Percentiles rank a stretch among this genome's conserved stretches.
These are phyloP conservation scores for Gossypium australe DNA, from an alignment of 345 rosid species.

Conservation along the genomic window DNA sequence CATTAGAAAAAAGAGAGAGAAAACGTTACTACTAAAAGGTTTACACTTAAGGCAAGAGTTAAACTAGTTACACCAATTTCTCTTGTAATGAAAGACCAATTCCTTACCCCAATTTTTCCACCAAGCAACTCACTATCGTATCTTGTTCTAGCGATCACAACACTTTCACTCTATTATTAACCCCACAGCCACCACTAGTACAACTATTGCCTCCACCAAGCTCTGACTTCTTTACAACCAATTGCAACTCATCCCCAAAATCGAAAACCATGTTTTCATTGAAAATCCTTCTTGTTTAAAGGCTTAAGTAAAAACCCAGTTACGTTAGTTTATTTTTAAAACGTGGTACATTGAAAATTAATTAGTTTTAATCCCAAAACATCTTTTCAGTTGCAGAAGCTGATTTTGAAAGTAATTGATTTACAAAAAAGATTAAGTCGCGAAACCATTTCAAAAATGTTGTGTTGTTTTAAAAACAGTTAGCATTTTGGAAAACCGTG, in stretches of 20 bases:
- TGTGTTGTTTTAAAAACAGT: too few species aligned
- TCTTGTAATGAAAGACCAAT: constrained; percentile 75
- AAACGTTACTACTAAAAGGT: constrained; percentile 58
- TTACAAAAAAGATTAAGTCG: too few species aligned
- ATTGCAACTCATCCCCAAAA: background rate
- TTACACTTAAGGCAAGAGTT: constrained; percentile 71
- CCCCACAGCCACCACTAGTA: background rate
- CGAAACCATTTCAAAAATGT: too few species aligned
- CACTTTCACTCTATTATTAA: constrained; percentile 54
- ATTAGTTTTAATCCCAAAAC: too few species aligned
- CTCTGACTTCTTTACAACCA: constrained; percentile 6
- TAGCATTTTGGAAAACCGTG: too few species aligned
- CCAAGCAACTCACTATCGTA: constrained; percentile 45
- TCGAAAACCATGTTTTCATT: too few species aligned
- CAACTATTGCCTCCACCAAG: constrained; percentile 16
- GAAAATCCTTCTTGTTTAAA: too few species aligned
- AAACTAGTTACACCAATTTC: constrained; percentile 88
- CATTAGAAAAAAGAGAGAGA: background rate
- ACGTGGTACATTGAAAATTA: too few species aligned
- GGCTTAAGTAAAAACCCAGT: too few species aligned
- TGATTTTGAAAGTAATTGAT: too few species aligned
- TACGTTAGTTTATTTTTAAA: too few species aligned
- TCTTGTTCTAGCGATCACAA: constrained; percentile 83
- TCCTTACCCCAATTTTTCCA: constrained; percentile 54
- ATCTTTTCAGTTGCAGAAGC: too few species aligned